Base-by-base conservation (phyloP, 2,329 filamentous ascomycete genomes). In the Colletotrichum somersetense region DNA sequence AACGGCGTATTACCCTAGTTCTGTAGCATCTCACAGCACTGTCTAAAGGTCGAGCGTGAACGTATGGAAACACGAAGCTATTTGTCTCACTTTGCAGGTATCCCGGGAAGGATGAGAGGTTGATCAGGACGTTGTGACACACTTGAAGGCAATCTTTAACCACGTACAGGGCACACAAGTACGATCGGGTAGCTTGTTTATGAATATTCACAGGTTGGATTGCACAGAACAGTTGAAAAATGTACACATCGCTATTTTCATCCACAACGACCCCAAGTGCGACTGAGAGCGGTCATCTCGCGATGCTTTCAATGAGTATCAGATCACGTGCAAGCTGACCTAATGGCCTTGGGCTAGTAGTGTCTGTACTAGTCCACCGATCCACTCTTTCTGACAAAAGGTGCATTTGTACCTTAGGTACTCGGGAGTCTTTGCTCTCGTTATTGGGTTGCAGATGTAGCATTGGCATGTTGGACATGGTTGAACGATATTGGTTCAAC, bases 291-390 rank as follows among this genome's bases (percentile, higher is more conserved):
- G 69, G 62, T 59, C 57, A 62, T 70, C 72, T 59, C 72, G 63
- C 63, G 84, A 78, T 85, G 85, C 87, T 84, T 66, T 26, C 46
- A 46, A 70, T 61, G 55, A 66, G 55, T 61, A 0, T 12, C 20
- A 56, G 16, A 16, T 46, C 57, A 61, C 57, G 38, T 61, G 57
- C 12, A 5, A 10, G 44, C 23, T 11, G 6, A 40, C 61, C 5
- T 14, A 23, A 33, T 23, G 30, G 12, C 12, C 20, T n/a, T 23
- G 14, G 14, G 26, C 50, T 4, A 30, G 23, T 16, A 2, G 23
- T 30, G 26, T 26, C 26, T 26, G 26, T 20, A 7, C 8, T 30
- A 33, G 30, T 2, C 26, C 7, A 3, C 8, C n/a, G 30, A 12
- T 6, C 52, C 52, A 55, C 30, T 33, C 52, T 35, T 35, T 35